These are phyloP conservation scores for Rhizopus stolonifer DNA, from an alignment of 371 early-diverging fungal species.

Conservation along the genomic window DNA sequence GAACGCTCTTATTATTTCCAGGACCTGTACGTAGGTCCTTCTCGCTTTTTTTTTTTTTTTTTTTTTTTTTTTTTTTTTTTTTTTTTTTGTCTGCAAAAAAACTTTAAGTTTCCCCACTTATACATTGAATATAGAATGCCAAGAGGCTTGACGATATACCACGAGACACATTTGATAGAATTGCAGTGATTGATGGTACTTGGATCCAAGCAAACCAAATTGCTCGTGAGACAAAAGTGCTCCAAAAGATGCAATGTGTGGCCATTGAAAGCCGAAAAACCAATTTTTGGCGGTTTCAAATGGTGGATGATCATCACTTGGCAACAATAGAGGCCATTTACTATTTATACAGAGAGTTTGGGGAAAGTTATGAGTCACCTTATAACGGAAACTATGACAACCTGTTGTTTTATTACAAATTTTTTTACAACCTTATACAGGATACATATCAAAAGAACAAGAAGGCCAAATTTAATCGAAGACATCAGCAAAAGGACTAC, in stretches of 20 bases:
- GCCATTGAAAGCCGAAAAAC: constrained; percentile 70
- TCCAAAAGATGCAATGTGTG: constrained; percentile 57
- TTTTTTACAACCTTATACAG: constrained; percentile 85
- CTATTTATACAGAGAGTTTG: constrained; percentile 81
- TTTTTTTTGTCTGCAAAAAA: no score
- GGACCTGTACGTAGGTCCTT: constrained; percentile 61
- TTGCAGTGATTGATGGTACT: constrained; percentile 91
- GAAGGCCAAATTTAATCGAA: constrained; percentile 17
- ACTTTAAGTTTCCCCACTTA: neutral
- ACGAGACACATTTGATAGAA: constrained; percentile 61
- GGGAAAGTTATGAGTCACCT: constrained; percentile 31
- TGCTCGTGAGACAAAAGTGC: constrained; percentile 47
- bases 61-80: no score
- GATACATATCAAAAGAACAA: constrained; percentile 48
- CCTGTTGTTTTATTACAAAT: constrained; percentile 86
- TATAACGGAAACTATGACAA: constrained; percentile 81
- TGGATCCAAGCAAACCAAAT: constrained; percentile 89
- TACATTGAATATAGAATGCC: constrained; percentile 52
- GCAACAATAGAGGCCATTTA: constrained; percentile 96
- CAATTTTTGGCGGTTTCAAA: constrained; percentile 91
- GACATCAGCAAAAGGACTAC: constrained; percentile 31
- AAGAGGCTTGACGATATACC: constrained; percentile 64
- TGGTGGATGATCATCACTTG: constrained; percentile 65
- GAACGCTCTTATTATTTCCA: constrained; percentile 79
- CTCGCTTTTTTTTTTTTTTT: no score